These are phyloP conservation scores for Camelina laxa DNA, from an alignment of 345 rosid species.

Conservation along the genomic window DNA sequence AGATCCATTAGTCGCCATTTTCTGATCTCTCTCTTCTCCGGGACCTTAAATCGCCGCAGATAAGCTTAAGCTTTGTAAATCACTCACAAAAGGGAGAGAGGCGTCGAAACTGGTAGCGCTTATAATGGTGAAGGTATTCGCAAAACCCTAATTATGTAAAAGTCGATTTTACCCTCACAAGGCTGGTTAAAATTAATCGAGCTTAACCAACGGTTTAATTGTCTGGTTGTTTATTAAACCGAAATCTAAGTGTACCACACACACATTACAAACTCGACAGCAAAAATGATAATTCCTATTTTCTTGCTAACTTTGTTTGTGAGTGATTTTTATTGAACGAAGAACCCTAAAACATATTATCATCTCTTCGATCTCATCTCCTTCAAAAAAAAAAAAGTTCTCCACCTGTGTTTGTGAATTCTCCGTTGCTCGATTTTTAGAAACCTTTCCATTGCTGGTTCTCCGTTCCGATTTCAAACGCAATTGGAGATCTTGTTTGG, in stretches of 20 bases:
- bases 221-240: conserved; percentile 26
- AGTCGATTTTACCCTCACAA: neutral
- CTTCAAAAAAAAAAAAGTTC: neutral
- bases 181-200: neutral
- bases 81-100: neutral
- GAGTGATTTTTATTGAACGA: too few species aligned
- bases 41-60: neutral
- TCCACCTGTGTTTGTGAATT: neutral
- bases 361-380: conserved; percentile 20
- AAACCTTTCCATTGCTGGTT: neutral
- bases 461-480: neutral
- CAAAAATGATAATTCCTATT: neutral
- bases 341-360: conserved; percentile 33
- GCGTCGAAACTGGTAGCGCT: neutral
- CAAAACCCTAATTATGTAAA: conserved; percentile 13
- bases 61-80: neutral
- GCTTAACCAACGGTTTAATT: conserved; percentile 2
- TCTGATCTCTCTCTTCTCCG: conserved; percentile 30
- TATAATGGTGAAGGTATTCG: neutral
- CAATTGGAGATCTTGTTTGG: neutral
- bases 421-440: neutral
- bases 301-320: neutral
- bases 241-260: conserved; percentile 10
- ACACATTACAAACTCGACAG: neutral
- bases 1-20: conserved; percentile 44